Percentiles rank a stretch among this genome's conserved stretches.
Evolutionary conservation across 129 eudicot species (phyloP).

Genomic region (Smallanthus sonchifolius): DNA sequence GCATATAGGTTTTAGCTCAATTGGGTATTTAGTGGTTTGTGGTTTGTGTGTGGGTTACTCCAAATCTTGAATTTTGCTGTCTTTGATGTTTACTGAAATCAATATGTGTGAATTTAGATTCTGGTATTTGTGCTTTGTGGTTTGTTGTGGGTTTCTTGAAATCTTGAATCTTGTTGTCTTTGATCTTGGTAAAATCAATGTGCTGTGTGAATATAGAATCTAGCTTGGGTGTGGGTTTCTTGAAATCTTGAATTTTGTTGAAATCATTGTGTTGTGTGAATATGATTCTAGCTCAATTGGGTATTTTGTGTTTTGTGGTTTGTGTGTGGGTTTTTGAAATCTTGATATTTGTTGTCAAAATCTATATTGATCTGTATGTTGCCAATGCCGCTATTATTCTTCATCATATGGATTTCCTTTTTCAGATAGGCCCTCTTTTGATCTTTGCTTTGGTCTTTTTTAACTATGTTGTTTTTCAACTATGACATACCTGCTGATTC

Average conservation of each 20-base stretch:
- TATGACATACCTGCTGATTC: no score
- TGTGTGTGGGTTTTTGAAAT: background rate
- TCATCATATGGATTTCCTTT: no score
- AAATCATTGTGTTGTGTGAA: conserved; percentile 14
- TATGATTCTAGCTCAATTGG: background rate
- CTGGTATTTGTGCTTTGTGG: background rate
- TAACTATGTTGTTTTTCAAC: no score
- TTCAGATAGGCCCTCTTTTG: no score
- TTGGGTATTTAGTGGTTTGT: background rate
- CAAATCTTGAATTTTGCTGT: background rate
- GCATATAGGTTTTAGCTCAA: no score
- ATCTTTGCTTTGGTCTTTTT: no score
- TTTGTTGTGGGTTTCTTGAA: no score
- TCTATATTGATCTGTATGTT: no score
- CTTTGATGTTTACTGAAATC: background rate
- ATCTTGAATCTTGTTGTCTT: no score
- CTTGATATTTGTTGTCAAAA: background rate
- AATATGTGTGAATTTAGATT: background rate
- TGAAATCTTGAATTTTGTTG: conserved; percentile 17
- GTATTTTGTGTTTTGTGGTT: background rate
- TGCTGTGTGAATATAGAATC: no score
- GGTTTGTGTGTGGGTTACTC: background rate
- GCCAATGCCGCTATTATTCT: no score
- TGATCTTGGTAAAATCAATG: no score
- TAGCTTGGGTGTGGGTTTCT: background rate